Evolutionary conservation across 2,329 filamentous ascomycete genomes (phyloP), one percentile per base, ranked within the genome.

Genomic region (Colletotrichum agaves): DNA sequence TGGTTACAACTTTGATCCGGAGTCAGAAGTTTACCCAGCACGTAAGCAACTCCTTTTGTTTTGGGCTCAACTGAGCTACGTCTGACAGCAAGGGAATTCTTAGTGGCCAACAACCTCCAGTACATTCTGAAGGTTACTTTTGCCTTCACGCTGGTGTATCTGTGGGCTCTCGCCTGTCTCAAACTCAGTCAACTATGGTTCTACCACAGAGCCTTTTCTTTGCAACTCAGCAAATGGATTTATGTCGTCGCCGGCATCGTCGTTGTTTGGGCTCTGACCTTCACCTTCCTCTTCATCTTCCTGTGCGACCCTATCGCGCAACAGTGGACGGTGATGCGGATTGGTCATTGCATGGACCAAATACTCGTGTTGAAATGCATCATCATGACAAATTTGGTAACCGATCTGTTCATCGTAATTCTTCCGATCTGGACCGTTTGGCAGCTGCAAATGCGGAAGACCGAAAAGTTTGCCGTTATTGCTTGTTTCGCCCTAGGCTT

Each of bases 401-500:
- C 76, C 5, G 78, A 81, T 63, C 64, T 80, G 10, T 70, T 77
- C 39, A 78, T 81, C 41, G 71, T 80, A 39, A 59, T 76, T 10
- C 67, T 81, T 57, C 78, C 79, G 17, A 72, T 81, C 7, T 73
- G 74, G 37, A 77, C 74, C n/a, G 72, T 81, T 10, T 75, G 76
- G 70, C 70, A 72, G 19, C 72, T 80, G 39, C 75, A 80, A 52
- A 74, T 65, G 56, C 47, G 62, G 8, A 65, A 55, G 21, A 65
- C 56, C 5, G 62, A 76, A 46, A 78, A 74, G 62, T 43, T 75
- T 44, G 74, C 68, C 17, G 67, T 76, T 13, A 73, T 69, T 7
- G 49, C 71, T 5, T 73, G 72, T 27, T 74, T 73, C 12, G 64
- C 67, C 4, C 69, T 74, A 4, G 69, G 71, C 41, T 47, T 73